Percentiles rank a stretch among this genome's conserved stretches.
Evolutionary conservation across 306 rosid genomes (phyloP).

Genomic region (Dryas octopetala): DNA sequence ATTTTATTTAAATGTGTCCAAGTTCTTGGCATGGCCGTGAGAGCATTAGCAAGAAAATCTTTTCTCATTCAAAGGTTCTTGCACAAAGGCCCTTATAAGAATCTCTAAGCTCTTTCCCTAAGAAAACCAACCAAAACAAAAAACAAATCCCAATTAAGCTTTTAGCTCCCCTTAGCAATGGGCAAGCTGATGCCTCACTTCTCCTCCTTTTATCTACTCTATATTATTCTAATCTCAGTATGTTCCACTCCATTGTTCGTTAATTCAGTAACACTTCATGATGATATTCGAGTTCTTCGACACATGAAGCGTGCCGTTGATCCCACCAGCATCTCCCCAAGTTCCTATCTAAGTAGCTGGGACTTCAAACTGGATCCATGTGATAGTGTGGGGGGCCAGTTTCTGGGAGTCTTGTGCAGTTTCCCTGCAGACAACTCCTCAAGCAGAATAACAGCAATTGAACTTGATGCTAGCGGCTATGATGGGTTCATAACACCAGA

Average conservation of each 20-base stretch:
- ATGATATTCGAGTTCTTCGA: slow-evolving; percentile 33
- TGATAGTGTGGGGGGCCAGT: slow-evolving; percentile 34
- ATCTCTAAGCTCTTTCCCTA: too few relatives aligned
- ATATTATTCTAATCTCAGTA: slow-evolving; percentile 16
- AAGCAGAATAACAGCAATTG: slow-evolving; percentile 44
- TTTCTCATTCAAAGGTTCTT: background rate
- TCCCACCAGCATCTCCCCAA: slow-evolving; percentile 37
- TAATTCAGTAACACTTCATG: slow-evolving; percentile 30
- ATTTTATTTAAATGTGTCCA: background rate
- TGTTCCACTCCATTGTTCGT: slow-evolving; percentile 11
- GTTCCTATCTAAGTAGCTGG: slow-evolving; percentile 42
- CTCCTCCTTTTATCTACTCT: slow-evolving; percentile 14
- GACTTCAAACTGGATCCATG: slow-evolving; percentile 46
- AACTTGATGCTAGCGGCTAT: slow-evolving; percentile 45
- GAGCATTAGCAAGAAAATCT: slow-evolving; percentile 1
- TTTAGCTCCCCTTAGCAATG: slow-evolving; percentile 19
- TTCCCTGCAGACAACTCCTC: slow-evolving; percentile 38
- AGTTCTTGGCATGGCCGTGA: slow-evolving; percentile 40
- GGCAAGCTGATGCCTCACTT: slow-evolving; percentile 20
- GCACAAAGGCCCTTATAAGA: background rate
- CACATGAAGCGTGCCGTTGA: slow-evolving; percentile 36
- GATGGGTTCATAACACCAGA: slow-evolving; percentile 48
- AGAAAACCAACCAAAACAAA: slow-evolving; percentile 7
- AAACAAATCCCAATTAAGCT: background rate
- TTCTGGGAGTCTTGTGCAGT: slow-evolving; percentile 47